Base-by-base conservation (phyloP, 2,329 filamentous ascomycete genomes). In the Nemania bipapillata region DNA sequence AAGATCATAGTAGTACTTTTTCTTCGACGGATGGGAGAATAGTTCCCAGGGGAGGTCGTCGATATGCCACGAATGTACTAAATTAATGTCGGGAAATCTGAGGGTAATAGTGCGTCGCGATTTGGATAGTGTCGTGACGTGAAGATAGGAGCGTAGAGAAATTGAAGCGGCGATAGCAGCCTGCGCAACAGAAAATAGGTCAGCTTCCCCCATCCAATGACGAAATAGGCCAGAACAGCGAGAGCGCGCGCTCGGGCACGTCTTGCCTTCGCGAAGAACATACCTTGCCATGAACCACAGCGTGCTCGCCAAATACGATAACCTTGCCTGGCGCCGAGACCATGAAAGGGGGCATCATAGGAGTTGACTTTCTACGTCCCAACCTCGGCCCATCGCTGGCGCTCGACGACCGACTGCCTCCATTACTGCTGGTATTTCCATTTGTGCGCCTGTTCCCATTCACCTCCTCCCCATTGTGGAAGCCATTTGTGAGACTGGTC, bases 271-370 rank as follows among this genome's bases (percentile, higher is more conserved):
- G 55, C 35, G 11, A n/a, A 52, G 42, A 42, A 67, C 82, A 64
- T 83, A 92, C 92, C 88, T 97, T 98, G 78, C 94, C 94, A 78
- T 99, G 90, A 22, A 99, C 96, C n/a, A 98, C 96, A 2, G 96
- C 92, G 83, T 99, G 96, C 81, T 99, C 96, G 73, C 96, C 96
- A 82, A 95, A 98, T 61, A 98, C 93, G 79, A 99, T 99, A 78
- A 97, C 96, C 80, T 99, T 99, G 72, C 95, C 96, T 0, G 96
- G 96, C 2, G 96, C 95, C 17, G 96, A 98, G 65, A 98, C 94
- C 92, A 99, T 97, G 79, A 99, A 99, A 69, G 94, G 85, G 50
- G 95, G 94, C 82, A 96, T 89, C 88, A 91, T 88, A 3, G 89
- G 89, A 64, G 82, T 88, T 11, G 88, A 90, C 69, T 84, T 81